A percentile compares a stretch with the other conserved stretches of the same genome.
Conservation (phyloP, 495 filamentous ascomycete species). For the Penicillium simplicissimum region DNA sequence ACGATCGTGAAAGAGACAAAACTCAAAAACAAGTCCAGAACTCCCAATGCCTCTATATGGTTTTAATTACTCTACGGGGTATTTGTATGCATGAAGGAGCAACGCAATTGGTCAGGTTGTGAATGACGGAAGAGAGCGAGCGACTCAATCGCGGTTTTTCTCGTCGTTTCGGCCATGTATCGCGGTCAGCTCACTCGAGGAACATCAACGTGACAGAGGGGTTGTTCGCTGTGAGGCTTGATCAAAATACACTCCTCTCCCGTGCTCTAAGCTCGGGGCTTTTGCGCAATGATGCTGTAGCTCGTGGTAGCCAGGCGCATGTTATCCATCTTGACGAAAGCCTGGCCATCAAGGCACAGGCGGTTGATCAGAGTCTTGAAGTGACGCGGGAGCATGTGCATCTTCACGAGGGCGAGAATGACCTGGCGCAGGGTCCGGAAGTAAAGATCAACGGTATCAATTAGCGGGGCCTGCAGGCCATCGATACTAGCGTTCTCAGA, state of each 20-base stretch:
- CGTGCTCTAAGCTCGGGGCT: constrained; percentile 39
- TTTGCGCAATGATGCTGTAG: constrained; percentile 62
- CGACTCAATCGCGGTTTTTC: not conserved
- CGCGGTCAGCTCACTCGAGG: not conserved
- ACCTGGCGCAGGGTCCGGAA: constrained; percentile 58
- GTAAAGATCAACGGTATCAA: constrained; percentile 61
- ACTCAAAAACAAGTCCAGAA: constrained; percentile 8
- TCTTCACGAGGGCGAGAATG: constrained; percentile 53
- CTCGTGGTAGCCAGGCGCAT: constrained; percentile 61
- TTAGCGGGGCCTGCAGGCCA: constrained; percentile 59
- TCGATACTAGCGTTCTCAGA: constrained; percentile 61
- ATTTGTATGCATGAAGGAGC: constrained; percentile 9
- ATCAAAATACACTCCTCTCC: not conserved
- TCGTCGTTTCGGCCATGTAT: not conserved
- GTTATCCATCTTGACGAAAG: constrained; percentile 64
- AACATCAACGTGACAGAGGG: not conserved
- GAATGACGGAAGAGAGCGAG: not conserved
- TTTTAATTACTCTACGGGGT: constrained; percentile 26
- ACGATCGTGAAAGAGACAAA: constrained; percentile 7
- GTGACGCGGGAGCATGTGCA: constrained; percentile 54
- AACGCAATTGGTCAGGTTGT: not conserved
- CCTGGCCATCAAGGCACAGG: constrained; percentile 60
- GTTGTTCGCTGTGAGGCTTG: not conserved
- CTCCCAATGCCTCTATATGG: constrained; percentile 19
- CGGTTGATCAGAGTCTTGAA: constrained; percentile 65